phyloP scores from a whole-genome alignment of 2,329 filamentous ascomycete species.

The Triangularia setosa region DNA sequence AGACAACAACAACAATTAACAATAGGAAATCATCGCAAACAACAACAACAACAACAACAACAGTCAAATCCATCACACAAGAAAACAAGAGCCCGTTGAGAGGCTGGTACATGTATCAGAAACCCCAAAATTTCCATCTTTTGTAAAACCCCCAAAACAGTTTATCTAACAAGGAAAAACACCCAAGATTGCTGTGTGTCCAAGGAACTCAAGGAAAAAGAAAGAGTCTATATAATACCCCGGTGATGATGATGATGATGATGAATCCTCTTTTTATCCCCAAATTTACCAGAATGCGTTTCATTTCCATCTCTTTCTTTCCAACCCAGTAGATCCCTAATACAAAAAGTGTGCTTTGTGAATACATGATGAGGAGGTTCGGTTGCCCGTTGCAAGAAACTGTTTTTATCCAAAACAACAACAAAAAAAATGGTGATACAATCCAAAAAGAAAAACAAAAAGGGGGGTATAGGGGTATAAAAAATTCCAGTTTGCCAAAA shows the following conservation, averaged over 20 bases:
- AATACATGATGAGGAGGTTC: neutral
- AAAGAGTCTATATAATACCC: neutral
- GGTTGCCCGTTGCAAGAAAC: neutral
- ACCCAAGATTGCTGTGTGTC: neutral
- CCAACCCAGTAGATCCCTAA: neutral
- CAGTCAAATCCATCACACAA: too few species aligned
- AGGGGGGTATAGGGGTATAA: neutral
- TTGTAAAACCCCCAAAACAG: neutral
- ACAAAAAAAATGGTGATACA: neutral
- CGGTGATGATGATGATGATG: neutral
- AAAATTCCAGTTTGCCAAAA: neutral
- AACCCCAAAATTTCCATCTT: too few species aligned
- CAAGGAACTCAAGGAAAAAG: neutral
- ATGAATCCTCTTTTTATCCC: neutral
- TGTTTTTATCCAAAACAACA: neutral
- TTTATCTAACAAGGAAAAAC: neutral
- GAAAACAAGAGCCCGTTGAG: neutral
- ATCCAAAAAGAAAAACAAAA: neutral
- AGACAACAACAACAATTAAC: neutral
- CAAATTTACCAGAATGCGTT: neutral
- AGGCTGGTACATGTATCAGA: neutral
- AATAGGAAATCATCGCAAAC: neutral
- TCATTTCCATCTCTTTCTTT: neutral
- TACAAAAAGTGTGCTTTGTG: neutral
- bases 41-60: neutral